phyloP scores from a whole-genome alignment of 1,284 basidiomycete genomes.

The Papiliotrema nemorosa region DNA sequence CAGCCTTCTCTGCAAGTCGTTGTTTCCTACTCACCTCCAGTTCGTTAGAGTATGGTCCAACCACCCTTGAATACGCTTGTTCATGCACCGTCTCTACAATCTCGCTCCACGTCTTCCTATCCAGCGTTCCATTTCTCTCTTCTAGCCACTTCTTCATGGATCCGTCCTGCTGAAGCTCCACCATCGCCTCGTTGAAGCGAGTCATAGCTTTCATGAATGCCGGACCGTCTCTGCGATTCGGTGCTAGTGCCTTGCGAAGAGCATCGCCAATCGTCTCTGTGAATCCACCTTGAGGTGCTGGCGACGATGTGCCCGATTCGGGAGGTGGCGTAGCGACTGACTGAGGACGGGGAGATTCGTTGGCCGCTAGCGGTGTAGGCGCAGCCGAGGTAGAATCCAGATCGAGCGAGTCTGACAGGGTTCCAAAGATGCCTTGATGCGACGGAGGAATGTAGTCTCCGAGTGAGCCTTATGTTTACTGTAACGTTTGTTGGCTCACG shows the following conservation, averaged over 20 bases:
- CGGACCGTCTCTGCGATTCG: constrained; percentile 53
- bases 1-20: background rate
- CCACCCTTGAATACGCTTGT: constrained; percentile 55
- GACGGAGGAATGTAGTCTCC: constrained; percentile 42
- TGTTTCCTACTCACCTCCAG: constrained; percentile 42
- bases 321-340: constrained; percentile 5
- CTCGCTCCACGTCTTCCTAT: constrained; percentile 49
- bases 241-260: constrained; percentile 52
- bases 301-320: constrained; percentile 7
- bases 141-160: constrained; percentile 31
- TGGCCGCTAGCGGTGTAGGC: constrained; percentile 21
- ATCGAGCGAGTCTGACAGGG: constrained; percentile 29
- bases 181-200: constrained; percentile 53
- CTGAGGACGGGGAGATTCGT: constrained; percentile 20
- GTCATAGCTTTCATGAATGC: constrained; percentile 51
- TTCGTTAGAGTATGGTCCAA: constrained; percentile 52
- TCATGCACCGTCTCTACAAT: constrained; percentile 51
- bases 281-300: constrained; percentile 1
- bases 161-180: constrained; percentile 44
- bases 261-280: constrained; percentile 52
- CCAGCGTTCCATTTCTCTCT: constrained; percentile 16
- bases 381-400: constrained; percentile 17
- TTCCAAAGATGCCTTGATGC: constrained; percentile 39
- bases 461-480: background rate
- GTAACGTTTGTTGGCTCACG: constrained; percentile 23